phyloP scores from a whole-genome alignment of 805 yeast genomes.

The Novakomyces olei region DNA sequence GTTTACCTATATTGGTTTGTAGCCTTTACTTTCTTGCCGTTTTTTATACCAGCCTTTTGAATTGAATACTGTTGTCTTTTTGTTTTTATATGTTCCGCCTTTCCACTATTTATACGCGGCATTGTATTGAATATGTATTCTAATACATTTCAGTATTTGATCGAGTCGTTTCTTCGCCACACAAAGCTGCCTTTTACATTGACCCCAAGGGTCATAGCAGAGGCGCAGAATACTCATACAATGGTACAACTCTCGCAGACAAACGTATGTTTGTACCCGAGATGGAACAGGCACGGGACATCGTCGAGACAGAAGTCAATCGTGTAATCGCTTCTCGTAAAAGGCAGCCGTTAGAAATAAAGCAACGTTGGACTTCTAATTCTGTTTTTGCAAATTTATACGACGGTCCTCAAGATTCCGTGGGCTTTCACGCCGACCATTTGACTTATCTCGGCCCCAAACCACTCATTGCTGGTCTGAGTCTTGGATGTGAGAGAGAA shows the following conservation, averaged over 20 bases:
- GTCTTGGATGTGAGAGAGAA: slow-evolving; percentile 48
- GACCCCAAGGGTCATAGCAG: no score
- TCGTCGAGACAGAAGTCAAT: slow-evolving; percentile 22
- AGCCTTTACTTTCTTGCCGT: no score
- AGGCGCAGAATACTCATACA: slow-evolving; percentile 12
- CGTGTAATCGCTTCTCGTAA: slow-evolving; percentile 16
- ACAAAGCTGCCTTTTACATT: slow-evolving; percentile 22
- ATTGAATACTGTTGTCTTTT: no score
- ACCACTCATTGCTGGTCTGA: slow-evolving; percentile 41
- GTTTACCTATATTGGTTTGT: no score
- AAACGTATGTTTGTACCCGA: slow-evolving; percentile 19
- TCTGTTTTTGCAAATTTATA: slow-evolving; percentile 37
- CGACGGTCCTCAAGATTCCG: slow-evolving; percentile 25
- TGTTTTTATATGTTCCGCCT: no score
- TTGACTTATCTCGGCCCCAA: slow-evolving; percentile 52
- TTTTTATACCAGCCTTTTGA: no score
- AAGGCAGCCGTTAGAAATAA: slow-evolving; percentile 20
- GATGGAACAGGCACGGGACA: slow-evolving; percentile 20
- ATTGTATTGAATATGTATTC: no score
- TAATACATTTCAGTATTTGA: slow-evolving; percentile 49
- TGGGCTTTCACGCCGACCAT: slow-evolving; percentile 63
- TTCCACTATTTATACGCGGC: no score
- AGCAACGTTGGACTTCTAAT: slow-evolving; percentile 28
- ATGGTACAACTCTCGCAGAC: slow-evolving; percentile 20
- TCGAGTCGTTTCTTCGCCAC: slow-evolving; percentile 37